Evolutionary conservation across 2,329 filamentous ascomycete genomes (phyloP), one percentile per base, ranked within the genome.

Genomic region (Knufia fluminis): DNA sequence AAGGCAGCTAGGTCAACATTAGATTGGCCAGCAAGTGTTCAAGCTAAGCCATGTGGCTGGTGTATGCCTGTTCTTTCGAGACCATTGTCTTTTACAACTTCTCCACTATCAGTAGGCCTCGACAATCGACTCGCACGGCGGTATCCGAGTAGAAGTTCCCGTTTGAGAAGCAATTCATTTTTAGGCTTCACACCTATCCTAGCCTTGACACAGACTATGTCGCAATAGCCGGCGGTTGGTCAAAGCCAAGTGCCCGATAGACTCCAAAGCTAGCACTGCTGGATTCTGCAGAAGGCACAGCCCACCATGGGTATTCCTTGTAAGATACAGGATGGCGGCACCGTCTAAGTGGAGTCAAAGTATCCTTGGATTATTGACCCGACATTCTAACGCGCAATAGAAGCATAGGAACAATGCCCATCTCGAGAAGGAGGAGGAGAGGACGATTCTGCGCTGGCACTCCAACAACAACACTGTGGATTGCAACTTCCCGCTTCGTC

Each of bases 361-460:
- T 17, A 42, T 35, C 38, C 28, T 51, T 50, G 53, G 23, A 50
- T 54, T 56, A 57, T 56, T 57, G 52, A 50, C 40, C 45, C 47
- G 53, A 53, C 46, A 52, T 51, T 54, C 52, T 46, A 49, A 51
- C 49, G 52, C 51, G 53, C 42, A 53, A 53, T 54, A 46, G 50
- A 57, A 40, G 33, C 23, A 31, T 52, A 52, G 51, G 53, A 57
- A 54, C 52, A 48, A 39, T 52, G 43, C 36, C 50, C 43, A 49
- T 46, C 41, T 51, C 48, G 46, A 55, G 48, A 50, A 59, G 50
- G 49, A 54, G 50, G 56, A 57, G 52, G 53, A 53, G 52, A 55
- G 10, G n/a, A 40, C 19, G 45, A 24, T 19, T 16, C 14, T 26
- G 4, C 36, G 28, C 20, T 19, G 45, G 7, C 28, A 19, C 20